These are phyloP conservation scores for Moesziomyces antarcticus DNA, from an alignment of 1,284 basidiomycete species.

Conservation along the genomic window DNA sequence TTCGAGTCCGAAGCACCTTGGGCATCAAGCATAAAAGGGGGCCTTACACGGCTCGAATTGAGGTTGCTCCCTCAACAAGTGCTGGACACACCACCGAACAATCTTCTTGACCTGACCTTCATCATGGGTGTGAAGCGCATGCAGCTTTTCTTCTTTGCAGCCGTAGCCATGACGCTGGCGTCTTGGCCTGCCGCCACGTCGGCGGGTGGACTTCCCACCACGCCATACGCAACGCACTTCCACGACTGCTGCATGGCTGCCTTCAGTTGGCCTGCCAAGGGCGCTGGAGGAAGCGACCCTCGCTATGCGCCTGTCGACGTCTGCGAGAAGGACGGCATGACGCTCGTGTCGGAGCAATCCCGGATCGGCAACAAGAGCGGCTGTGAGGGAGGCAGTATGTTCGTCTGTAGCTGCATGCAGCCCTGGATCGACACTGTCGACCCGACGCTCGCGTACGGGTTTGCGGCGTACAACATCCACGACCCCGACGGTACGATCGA, in stretches of 20 bases:
- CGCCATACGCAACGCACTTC: slow-evolving; percentile 30
- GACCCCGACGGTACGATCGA: slow-evolving; percentile 23
- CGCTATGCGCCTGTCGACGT: slow-evolving; percentile 21
- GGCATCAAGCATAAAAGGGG: too few species aligned
- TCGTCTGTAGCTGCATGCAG: slow-evolving; percentile 30
- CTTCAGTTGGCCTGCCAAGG: slow-evolving; percentile 7
- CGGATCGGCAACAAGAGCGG: slow-evolving; percentile 10
- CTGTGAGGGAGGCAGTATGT: slow-evolving; percentile 31
- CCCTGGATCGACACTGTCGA: slow-evolving; percentile 31
- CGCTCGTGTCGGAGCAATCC: slow-evolving; percentile 4
- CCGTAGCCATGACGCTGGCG: slow-evolving; percentile 18
- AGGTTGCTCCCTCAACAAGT: too few species aligned
- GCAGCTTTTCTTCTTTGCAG: slow-evolving; percentile 1
- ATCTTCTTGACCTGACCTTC: not conserved
- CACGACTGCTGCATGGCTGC: slow-evolving; percentile 32
- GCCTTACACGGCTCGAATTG: too few species aligned
- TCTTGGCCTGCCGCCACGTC: slow-evolving; percentile 1
- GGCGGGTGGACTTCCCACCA: slow-evolving; percentile 6
- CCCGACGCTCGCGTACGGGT: slow-evolving; percentile 26
- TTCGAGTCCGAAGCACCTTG: too few species aligned
- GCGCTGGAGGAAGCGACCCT: too few species aligned
- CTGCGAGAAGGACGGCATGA: slow-evolving; percentile 33
- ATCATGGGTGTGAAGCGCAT: slow-evolving; percentile 8
- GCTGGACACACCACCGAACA: too few species aligned
- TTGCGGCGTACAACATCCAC: slow-evolving; percentile 36